These are phyloP conservation scores for Sporothrix phasma DNA, from an alignment of 2,329 filamentous ascomycete genomes.

Conservation along the genomic window DNA sequence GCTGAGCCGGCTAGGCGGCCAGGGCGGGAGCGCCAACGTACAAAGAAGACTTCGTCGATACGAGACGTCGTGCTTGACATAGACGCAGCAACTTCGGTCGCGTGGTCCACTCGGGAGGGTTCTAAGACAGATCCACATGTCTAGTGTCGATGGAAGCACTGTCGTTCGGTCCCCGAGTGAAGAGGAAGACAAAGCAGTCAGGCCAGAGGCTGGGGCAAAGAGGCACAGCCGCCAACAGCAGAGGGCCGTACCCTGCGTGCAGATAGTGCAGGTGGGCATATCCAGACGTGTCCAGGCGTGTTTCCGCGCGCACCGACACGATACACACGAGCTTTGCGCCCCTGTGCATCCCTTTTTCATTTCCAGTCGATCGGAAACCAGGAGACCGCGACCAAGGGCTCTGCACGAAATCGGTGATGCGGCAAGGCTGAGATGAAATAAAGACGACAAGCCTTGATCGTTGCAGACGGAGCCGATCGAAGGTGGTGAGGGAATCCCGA, in stretches of 20 bases:
- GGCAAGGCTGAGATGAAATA: not conserved
- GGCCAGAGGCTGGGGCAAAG: not conserved
- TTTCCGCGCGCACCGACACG: not conserved
- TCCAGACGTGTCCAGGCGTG: not conserved
- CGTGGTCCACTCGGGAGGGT: not conserved
- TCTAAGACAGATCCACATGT: not conserved
- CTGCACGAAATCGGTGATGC: not conserved
- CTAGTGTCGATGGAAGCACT: not conserved
- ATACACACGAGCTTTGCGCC: not conserved
- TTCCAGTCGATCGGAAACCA: conserved; percentile 5
- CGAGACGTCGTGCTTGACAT: too few species aligned
- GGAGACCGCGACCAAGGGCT: not conserved
- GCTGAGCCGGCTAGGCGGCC: not conserved
- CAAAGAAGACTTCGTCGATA: not conserved
- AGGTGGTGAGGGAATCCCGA: not conserved
- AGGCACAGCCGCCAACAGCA: not conserved
- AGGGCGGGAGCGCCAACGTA: conserved; percentile 1
- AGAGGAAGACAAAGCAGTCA: not conserved
- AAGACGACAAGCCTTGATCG: not conserved
- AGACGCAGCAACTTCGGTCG: not conserved
- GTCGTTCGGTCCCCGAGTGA: not conserved
- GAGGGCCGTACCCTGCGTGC: not conserved
- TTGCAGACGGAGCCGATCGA: not conserved
- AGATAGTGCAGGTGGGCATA: not conserved
- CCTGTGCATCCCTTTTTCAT: conserved; percentile 4